Conservation (phyloP, 1,284 basidiomycete genomes). For the Cryptococcus sp. region DNA sequence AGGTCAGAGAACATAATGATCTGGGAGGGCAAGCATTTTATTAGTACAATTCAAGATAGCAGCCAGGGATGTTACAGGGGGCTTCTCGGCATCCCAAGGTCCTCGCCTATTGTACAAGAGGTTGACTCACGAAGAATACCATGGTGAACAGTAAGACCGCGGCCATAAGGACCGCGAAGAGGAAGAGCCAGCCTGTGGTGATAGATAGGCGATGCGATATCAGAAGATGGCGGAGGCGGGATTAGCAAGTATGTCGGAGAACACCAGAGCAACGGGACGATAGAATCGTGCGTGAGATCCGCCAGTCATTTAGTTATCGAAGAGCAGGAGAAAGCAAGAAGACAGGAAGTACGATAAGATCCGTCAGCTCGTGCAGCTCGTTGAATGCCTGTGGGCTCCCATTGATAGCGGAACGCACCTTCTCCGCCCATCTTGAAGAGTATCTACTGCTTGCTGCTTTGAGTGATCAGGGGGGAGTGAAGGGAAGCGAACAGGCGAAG, state of each 20-base stretch:
- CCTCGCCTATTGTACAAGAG: background rate
- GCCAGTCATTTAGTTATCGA: too few species aligned
- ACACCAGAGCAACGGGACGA: background rate
- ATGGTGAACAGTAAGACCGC: slow-evolving; percentile 92
- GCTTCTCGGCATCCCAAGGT: too few species aligned
- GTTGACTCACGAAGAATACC: slow-evolving; percentile 88
- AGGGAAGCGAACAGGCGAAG: background rate
- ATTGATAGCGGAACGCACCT: slow-evolving; percentile 30
- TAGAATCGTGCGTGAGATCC: background rate
- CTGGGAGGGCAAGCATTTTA: slow-evolving; percentile 55
- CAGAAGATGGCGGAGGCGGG: background rate
- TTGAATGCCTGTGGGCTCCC: background rate
- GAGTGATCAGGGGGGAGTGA: background rate
- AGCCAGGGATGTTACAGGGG: background rate
- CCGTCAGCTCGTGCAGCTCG: background rate
- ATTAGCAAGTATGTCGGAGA: background rate
- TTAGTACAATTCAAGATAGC: slow-evolving; percentile 1
- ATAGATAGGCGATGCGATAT: background rate
- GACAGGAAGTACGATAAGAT: background rate
- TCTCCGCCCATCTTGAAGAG: slow-evolving; percentile 48
- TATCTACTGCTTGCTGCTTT: background rate
- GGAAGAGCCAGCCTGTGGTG: slow-evolving; percentile 81
- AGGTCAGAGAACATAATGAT: slow-evolving; percentile 99
- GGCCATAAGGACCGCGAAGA: slow-evolving; percentile 89
- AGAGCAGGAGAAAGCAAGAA: background rate